phyloP scores from a whole-genome alignment of 371 early-diverging fungal genomes.

The Blakeslea trispora region DNA sequence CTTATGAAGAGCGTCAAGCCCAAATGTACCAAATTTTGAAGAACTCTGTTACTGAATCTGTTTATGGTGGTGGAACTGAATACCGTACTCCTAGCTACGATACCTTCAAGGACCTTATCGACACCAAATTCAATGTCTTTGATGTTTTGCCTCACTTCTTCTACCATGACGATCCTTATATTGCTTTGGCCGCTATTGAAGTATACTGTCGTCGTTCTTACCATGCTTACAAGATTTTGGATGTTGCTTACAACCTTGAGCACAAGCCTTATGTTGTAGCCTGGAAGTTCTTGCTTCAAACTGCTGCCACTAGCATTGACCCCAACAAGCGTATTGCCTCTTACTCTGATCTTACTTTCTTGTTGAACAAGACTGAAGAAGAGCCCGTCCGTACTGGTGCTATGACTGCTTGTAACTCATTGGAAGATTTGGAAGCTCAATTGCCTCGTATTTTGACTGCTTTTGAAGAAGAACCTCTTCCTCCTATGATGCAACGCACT shows the following conservation, averaged over 20 bases:
- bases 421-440: conserved; percentile 54
- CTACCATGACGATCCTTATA: conserved; percentile 77
- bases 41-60: conserved; percentile 77
- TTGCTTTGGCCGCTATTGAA: conserved; percentile 90
- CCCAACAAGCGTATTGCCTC: conserved; percentile 74
- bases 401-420: conserved; percentile 62
- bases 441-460: conserved; percentile 58
- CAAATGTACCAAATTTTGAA: conserved; percentile 86
- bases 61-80: conserved; percentile 73
- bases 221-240: conserved; percentile 92
- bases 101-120: conserved; percentile 85
- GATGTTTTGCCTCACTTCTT: conserved; percentile 96
- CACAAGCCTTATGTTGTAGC: conserved; percentile 71
- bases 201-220: conserved; percentile 95
- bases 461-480: conserved; percentile 51
- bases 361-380: conserved; percentile 65
- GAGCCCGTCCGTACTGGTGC: conserved; percentile 72
- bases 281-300: conserved; percentile 81
- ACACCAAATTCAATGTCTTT: conserved; percentile 92
- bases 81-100: conserved; percentile 79
- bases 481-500: conserved; percentile 34
- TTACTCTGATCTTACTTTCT: conserved; percentile 70
- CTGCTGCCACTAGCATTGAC: conserved; percentile 44
- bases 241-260: conserved; percentile 78
- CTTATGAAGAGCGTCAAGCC: conserved; percentile 84